phyloP scores from a whole-genome alignment of 2,329 filamentous ascomycete genomes.

The Penicillium sp. region DNA sequence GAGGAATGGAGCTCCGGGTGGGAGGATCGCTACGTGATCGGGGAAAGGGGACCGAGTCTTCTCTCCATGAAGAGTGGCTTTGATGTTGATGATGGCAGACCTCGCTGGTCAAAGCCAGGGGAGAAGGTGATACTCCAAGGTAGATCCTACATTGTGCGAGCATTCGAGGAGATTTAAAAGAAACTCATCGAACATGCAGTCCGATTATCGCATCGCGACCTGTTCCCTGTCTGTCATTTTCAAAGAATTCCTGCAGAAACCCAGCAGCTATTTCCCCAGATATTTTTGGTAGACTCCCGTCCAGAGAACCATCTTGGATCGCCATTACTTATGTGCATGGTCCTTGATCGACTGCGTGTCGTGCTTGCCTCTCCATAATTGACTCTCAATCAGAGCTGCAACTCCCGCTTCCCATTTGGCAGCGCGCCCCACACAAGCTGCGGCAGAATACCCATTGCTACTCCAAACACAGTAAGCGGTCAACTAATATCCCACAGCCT shows the following conservation, averaged over 20 bases:
- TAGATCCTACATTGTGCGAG: conserved; percentile 20
- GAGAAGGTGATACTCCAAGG: conserved; percentile 17
- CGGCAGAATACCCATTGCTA: conserved; percentile 5
- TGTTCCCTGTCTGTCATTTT: no score
- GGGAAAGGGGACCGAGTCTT: conserved; percentile 8
- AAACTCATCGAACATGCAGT: neutral
- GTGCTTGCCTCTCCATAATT: no score
- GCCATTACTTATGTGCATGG: no score
- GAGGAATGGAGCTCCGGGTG: conserved; percentile 23
- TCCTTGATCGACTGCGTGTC: no score
- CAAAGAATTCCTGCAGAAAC: no score
- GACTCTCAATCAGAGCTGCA: no score
- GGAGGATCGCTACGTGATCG: conserved; percentile 17
- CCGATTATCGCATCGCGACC: neutral
- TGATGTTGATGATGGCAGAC: conserved; percentile 6
- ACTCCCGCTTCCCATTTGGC: no score
- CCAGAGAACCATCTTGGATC: no score
- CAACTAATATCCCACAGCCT: conserved; percentile 5
- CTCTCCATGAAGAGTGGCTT: conserved; percentile 19
- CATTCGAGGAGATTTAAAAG: conserved; percentile 20
- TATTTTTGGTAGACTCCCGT: no score
- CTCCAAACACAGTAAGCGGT: conserved; percentile 11
- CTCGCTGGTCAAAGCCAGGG: conserved; percentile 13
- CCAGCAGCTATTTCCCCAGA: no score
- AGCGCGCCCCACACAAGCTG: neutral